These are phyloP conservation scores for Luffa acutangula DNA, from an alignment of 306 rosid genomes.

Conservation along the genomic window DNA sequence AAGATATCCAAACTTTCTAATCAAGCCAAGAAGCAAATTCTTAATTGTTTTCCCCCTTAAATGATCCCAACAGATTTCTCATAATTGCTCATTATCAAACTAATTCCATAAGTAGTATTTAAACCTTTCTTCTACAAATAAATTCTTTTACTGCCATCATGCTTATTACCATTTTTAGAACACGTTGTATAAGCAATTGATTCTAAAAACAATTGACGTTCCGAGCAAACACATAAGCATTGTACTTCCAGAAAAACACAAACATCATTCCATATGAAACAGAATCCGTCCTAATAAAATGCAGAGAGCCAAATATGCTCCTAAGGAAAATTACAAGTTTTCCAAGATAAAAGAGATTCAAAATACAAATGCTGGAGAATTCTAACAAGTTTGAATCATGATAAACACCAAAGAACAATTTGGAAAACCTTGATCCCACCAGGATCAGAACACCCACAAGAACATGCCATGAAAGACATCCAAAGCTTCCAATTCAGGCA, in stretches of 20 bases:
- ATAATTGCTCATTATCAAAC: constrained; percentile 1
- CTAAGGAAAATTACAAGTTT: neutral
- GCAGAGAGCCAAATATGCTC: neutral
- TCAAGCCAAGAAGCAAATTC: neutral
- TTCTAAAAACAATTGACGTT: neutral
- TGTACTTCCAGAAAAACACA: neutral
- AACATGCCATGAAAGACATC: neutral
- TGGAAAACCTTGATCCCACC: neutral
- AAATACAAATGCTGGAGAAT: neutral
- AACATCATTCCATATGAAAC: neutral
- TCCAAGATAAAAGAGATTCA: neutral
- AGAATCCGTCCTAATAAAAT: neutral
- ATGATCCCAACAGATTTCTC: neutral
- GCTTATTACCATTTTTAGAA: neutral
- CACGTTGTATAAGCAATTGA: neutral
- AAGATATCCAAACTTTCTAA: neutral
- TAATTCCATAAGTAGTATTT: neutral
- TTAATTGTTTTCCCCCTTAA: neutral
- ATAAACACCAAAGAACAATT: neutral
- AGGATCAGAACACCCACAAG: neutral
- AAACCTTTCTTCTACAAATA: neutral
- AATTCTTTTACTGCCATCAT: neutral
- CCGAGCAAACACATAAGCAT: neutral
- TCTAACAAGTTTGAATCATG: neutral
- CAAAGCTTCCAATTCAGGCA: neutral